Base-by-base conservation (phyloP, 2,329 filamentous ascomycete genomes). In the Aspergillus aculeatinus region DNA sequence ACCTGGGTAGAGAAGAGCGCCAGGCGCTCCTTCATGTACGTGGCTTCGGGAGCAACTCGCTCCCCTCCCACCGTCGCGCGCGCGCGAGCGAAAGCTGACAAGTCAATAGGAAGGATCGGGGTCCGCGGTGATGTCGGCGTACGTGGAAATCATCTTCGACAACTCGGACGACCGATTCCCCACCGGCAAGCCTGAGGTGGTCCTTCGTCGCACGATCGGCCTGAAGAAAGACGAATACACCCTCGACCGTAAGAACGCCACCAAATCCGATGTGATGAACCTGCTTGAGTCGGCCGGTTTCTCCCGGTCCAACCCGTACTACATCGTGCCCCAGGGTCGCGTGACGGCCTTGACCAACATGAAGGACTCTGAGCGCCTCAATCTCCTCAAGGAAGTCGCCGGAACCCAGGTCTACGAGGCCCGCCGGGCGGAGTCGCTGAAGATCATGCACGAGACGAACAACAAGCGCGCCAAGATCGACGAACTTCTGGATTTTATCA, bases 171-270 rank as follows among this genome's bases (percentile, higher is more conserved):
- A 96, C 69, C 91, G 95, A 69, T 98, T 99, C 72, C 92, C 92
- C 39, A 97, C 92, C 10, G 91, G 91, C 67, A 95, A 92, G 72
- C 89, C 92, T 61, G 94, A 99, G 75, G 87, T 98, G 51, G 88
- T 95, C 48, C 81, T 99, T 60, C 90, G 96, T 63, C 90, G 95
- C 49, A 98, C 95, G 0, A 99, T 99, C 75, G 95, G 94, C 55
- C 83, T 94, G 64, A 98, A 99, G 79, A 99, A 99, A 79, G 95
- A 99, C 74, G 95, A 99, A 80, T 99, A 98, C 76, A 96, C 94
- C 1, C 86, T 99, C 31, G 95, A 99, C 77, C 91, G 93, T 74
- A 99, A 97, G 80, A 96, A 96, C 67, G 91, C 93, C 35, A 96
- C 93, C 42, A 96, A 96, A 75, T 85, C 88, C 63, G 95, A 99